Base-by-base conservation (phyloP, 495 filamentous ascomycete species). In the Platismatia glauca region DNA sequence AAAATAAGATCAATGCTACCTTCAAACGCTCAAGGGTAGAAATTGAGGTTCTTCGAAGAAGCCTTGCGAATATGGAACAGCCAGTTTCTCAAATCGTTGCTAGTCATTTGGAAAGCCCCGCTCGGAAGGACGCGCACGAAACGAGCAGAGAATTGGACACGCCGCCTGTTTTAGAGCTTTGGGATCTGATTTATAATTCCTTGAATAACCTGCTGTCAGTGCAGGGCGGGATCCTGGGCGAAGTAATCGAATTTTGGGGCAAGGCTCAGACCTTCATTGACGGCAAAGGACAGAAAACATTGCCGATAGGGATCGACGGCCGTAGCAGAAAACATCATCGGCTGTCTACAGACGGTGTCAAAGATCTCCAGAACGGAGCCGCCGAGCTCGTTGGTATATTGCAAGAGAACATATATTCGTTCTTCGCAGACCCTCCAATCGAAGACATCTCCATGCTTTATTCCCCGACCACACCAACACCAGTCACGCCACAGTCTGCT, bases 191-290 rank as follows among this genome's bases (percentile, higher is more conserved):
- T 58, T 77, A 89, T 55, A 73, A 78, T 8, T 92, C 86, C 57
- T 71, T 97, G 60, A 86, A 71, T 20, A 74, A 80, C 52, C 81
- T 89, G 43, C 77, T 97, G 24, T 82, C 91, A 9, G 82, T 88
- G 1, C 74, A 84, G 15, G 83, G 82, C 58, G 94, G 95, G 16
- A 77, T 97, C 35, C 77, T 97, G 24, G 91, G 89, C 4, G 94
- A 98, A 69, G 84, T 96, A 4, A 74, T 95, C 20, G 90, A 92
- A 63, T 97, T 95, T 72, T 96, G 92, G 93, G 89, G 96, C 65
- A 93, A 86, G 5, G 86, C 91, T 0, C 86, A 92, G 67, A 87
- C 87, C 3, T 98, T 97, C 75, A 89, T 97, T 58, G 86, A 92
- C 39, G 91, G 91, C 22, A 91, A 84, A 59, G 85, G 85, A 55